These are phyloP conservation scores for Liquidambar formosana DNA, from an alignment of 164 flowering plant genomes.

Conservation along the genomic window DNA sequence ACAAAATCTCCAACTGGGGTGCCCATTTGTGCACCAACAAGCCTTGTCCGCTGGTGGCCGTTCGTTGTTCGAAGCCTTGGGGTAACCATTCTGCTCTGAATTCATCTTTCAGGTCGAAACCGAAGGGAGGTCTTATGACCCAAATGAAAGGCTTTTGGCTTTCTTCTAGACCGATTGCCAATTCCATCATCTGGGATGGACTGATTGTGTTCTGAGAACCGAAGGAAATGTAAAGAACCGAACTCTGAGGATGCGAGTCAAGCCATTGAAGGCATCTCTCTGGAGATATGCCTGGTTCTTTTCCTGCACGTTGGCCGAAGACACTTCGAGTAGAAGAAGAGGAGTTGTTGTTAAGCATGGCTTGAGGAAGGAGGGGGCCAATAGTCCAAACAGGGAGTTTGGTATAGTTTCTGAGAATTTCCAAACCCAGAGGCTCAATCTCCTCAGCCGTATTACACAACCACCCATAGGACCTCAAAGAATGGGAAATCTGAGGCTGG, in stretches of 20 bases:
- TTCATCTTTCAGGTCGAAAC: slow-evolving; percentile 13
- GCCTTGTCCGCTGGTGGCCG: slow-evolving; percentile 10
- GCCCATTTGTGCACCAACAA: slow-evolving; percentile 33
- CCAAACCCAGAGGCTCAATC: slow-evolving; percentile 35
- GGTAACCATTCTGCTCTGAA: slow-evolving; percentile 36
- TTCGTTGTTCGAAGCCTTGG: slow-evolving; percentile 26
- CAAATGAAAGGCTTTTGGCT: slow-evolving; percentile 29
- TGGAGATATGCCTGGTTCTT: slow-evolving; percentile 21
- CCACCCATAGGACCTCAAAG: slow-evolving; percentile 27
- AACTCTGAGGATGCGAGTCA: slow-evolving; percentile 8
- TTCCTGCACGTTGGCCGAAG: slow-evolving; percentile 15
- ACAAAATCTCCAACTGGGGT: slow-evolving; percentile 26
- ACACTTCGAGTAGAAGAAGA: no score
- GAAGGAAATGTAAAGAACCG: slow-evolving; percentile 39
- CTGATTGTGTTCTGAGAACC: slow-evolving; percentile 31
- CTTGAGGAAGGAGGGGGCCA: slow-evolving; percentile 36
- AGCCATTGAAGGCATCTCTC: slow-evolving; percentile 37
- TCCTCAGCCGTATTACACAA: slow-evolving; percentile 38
- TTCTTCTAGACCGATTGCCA: slow-evolving; percentile 30
- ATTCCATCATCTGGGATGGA: slow-evolving; percentile 27
- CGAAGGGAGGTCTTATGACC: slow-evolving; percentile 33
- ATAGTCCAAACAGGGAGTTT: slow-evolving; percentile 38
- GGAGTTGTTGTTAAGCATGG: not conserved
- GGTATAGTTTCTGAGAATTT: slow-evolving; percentile 15
- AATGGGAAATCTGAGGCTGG: slow-evolving; percentile 23